Base-by-base conservation (phyloP, 1,284 basidiomycete genomes). In the Sporisorium graminicola region DNA sequence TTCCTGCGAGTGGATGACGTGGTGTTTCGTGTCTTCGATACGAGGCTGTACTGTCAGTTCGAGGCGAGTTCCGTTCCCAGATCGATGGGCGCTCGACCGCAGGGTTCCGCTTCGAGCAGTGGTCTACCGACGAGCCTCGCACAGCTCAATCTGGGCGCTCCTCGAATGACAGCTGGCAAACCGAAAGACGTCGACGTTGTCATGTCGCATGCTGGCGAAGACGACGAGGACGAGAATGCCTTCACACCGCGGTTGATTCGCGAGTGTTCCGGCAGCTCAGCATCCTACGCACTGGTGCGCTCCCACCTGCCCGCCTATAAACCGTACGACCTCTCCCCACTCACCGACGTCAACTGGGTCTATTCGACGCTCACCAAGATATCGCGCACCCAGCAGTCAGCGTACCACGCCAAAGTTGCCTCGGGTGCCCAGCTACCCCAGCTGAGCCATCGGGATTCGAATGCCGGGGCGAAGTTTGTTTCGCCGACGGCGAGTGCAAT, bases 1-100 rank as follows among this genome's bases (percentile, higher is more conserved):
- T 94, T 93, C n/a, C 88, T 99, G 5, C 90, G 97, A 22, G 95
- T 99, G 52, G 97, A 99, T 86, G 90, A 93, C 63, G 97, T 99
- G 46, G 89, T 98, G 44, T 99, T 99, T 87, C 90, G 97, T 44
- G 90, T 91, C 42, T 92, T 91, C 79, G 97, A 99, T 81, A 95
- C 95, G 0, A 89, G 97, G 43, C 88, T 98, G 71, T 99, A 94
- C 82, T 93, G 95, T 83, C 91, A 92, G 1, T 95, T 98, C 77
- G 46, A 29, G 14, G 42, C 62, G 1, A 1, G 37, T 6, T 24
- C 20, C 31, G 29, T 65, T 1, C 44, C 58, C 1, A 42, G 37
- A 14, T n/a, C 33, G 5, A 35, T 68, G 33, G 24, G 26, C 5
- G 33, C 54, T 33, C 16, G 10, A 22, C 2, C n/a, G 33, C 44